Evolutionary conservation across 768 basidiomycete genomes (phyloP), one percentile per base, ranked within the genome.

Genomic region (Rhodotorula graminis): DNA sequence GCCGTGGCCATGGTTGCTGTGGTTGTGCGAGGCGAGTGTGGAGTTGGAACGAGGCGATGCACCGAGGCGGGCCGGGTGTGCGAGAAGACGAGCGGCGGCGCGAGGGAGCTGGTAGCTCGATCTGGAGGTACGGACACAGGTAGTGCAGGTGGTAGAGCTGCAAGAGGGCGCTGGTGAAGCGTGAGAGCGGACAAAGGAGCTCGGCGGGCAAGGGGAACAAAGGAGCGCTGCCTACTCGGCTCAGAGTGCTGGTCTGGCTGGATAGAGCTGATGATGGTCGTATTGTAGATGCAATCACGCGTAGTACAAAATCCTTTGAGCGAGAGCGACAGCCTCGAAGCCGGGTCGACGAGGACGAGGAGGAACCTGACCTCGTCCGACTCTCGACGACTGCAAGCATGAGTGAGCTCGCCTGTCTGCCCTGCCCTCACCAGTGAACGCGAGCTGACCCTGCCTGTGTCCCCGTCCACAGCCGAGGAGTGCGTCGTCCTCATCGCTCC

Each of bases 1-100:
- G 85, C 85, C 77, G 83, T 85, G 80, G 81, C 84, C 65, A 83
- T 49, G 5, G 61, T 16, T 40, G 3, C 14, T 21, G 83, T 52
- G 80, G 84, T 58, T 82, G 83, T 49, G 80, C 79, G 50, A 27
- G 58, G 44, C 42, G 60, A 42, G 58, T n/a, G 9, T 11, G n/a
- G 14, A 16, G 56, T 10, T 3, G 33, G 21, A 31, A 44, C 27
- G 50, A 55, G 31, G 50, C 27, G 44, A 29, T 44, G 42, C 33
- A 33, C 29, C 21, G 37, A 37, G 37, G 37, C 21, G 37, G 40
- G 58, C 23, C 3, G 2, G 7, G 58, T 6, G 3, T 9, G 1
- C 21, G 18, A 21, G 57, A 25, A 1, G 37, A 12, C 42, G 27
- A 44, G 44, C 5, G 16, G 37, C 19, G 40, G 40, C 9, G 19